phyloP scores from a whole-genome alignment of 2,329 filamentous ascomycete genomes.

The Neospermospora avenae region DNA sequence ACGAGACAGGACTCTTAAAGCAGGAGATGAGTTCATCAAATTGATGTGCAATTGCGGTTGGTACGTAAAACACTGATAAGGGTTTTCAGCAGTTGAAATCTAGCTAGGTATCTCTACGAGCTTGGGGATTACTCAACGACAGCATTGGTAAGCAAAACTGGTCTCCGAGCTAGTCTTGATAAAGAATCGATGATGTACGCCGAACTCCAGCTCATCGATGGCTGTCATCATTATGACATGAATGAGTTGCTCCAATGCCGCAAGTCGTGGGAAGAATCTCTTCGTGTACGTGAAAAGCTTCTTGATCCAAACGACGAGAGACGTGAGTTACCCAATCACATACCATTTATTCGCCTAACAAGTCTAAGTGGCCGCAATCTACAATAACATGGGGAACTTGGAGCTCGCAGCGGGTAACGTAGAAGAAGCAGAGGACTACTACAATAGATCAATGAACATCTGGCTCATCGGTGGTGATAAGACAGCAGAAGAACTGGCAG shows the following conservation, averaged over 20 bases:
- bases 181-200: slow-evolving; percentile 15
- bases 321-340: background rate
- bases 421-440: slow-evolving; percentile 19
- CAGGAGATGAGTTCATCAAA: slow-evolving; percentile 7
- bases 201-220: slow-evolving; percentile 7
- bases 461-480: slow-evolving; percentile 13
- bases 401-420: slow-evolving; percentile 16
- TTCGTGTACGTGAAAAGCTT: slow-evolving; percentile 8
- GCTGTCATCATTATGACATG: slow-evolving; percentile 16
- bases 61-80: background rate
- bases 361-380: background rate
- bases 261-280: slow-evolving; percentile 12
- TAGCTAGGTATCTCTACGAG: slow-evolving; percentile 14
- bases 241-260: slow-evolving; percentile 21
- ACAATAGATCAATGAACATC: slow-evolving; percentile 17
- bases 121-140: slow-evolving; percentile 16
- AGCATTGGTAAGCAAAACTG: background rate
- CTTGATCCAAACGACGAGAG: slow-evolving; percentile 8
- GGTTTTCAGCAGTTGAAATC: background rate
- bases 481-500: slow-evolving; percentile 15
- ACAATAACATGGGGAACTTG: slow-evolving; percentile 26
- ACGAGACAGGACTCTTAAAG: background rate
- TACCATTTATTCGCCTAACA: background rate
- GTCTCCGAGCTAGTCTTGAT: slow-evolving; percentile 9
- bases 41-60: slow-evolving; percentile 17